Evolutionary conservation across 2,329 filamentous ascomycete species (phyloP).

Genomic region (Pezicula neosporulosa): DNA sequence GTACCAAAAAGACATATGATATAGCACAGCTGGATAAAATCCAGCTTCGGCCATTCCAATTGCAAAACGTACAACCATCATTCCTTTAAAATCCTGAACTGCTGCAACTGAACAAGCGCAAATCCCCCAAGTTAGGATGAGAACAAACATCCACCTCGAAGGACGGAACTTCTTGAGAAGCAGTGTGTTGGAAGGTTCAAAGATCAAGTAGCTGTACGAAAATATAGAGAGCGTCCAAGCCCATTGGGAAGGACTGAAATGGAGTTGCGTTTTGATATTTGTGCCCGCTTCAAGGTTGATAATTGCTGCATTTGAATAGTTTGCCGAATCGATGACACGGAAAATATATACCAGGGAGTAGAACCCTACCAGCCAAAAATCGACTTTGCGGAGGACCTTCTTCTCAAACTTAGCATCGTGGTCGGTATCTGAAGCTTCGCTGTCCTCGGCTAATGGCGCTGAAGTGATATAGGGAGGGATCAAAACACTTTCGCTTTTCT

Average conservation of each 20-base stretch:
- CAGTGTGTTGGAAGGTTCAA: constrained; percentile 35
- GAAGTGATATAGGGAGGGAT: neutral
- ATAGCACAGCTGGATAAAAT: constrained; percentile 33
- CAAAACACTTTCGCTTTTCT: neutral
- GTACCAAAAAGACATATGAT: constrained; percentile 38
- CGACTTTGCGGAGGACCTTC: constrained; percentile 30
- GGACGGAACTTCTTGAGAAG: constrained; percentile 30
- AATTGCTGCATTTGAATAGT: constrained; percentile 37
- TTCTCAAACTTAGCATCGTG: constrained; percentile 23
- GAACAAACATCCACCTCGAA: constrained; percentile 27
- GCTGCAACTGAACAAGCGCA: constrained; percentile 33
- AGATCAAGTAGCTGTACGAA: constrained; percentile 35
- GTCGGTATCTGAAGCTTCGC: constrained; percentile 1
- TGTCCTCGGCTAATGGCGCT: neutral
- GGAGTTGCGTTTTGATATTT: constrained; percentile 35
- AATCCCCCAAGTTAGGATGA: constrained; percentile 31
- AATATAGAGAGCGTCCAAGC: constrained; percentile 37
- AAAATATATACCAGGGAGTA: constrained; percentile 37
- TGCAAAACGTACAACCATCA: constrained; percentile 35
- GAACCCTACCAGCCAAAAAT: constrained; percentile 30
- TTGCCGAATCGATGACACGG: constrained; percentile 34
- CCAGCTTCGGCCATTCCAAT: constrained; percentile 34
- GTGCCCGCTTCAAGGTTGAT: constrained; percentile 36
- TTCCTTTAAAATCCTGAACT: constrained; percentile 30
- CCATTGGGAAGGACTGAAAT: constrained; percentile 30